Percentiles rank a stretch among this genome's conserved stretches.
phyloP scores from a whole-genome alignment of 2,329 filamentous ascomycete genomes.

The Sporothrix dimorphospora region DNA sequence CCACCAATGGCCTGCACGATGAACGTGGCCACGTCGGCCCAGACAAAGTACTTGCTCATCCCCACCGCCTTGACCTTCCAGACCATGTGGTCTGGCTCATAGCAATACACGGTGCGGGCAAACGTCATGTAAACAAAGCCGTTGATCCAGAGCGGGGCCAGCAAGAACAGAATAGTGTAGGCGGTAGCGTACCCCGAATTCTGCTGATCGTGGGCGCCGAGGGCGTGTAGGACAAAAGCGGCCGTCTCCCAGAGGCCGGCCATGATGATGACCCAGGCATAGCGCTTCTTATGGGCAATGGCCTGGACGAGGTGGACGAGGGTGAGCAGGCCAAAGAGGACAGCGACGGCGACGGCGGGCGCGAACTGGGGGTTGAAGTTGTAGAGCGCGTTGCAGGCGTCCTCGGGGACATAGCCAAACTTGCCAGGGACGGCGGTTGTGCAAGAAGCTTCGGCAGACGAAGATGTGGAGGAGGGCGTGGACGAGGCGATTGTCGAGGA shows the following conservation, averaged over 20 bases:
- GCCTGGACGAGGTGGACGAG: conserved; percentile 35
- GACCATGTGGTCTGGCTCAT: conserved; percentile 42
- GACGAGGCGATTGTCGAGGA: conserved; percentile 1
- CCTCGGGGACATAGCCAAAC: conserved; percentile 36
- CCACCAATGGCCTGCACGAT: conserved; percentile 50
- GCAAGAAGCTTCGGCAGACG: background rate
- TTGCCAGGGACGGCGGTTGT: conserved; percentile 31
- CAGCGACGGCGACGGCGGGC: conserved; percentile 37
- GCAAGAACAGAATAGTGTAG: conserved; percentile 45
- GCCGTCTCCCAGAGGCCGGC: conserved; percentile 45
- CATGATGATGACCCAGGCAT: conserved; percentile 47
- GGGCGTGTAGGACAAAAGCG: conserved; percentile 44
- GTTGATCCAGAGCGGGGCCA: conserved; percentile 51
- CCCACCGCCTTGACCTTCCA: conserved; percentile 40
- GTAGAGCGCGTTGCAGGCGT: conserved; percentile 40
- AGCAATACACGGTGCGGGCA: conserved; percentile 46
- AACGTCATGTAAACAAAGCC: conserved; percentile 52
- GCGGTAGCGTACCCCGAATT: conserved; percentile 39
- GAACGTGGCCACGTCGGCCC: conserved; percentile 53
- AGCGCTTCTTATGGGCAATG: conserved; percentile 35
- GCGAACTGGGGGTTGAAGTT: conserved; percentile 38
- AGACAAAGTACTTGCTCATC: conserved; percentile 52
- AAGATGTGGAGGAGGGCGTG: conserved; percentile 4
- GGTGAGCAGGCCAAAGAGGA: conserved; percentile 37
- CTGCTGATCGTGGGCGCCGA: conserved; percentile 47